Percentiles rank a stretch among this genome's conserved stretches.
Conservation (phyloP, 2,329 filamentous ascomycete species). For the Colletotrichum paranaense region DNA sequence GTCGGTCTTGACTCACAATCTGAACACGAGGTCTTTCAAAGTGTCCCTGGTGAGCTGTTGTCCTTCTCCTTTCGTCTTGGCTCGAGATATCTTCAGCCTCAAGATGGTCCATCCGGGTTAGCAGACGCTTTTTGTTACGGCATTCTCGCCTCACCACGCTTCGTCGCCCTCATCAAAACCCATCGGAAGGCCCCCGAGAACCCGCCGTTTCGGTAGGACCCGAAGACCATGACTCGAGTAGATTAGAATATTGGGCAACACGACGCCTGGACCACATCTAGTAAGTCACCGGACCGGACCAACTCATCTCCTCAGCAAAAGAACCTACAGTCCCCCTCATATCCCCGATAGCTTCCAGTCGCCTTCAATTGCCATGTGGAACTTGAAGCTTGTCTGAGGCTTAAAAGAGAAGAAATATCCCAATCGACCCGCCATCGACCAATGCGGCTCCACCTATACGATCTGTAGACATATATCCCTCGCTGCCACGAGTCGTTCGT, state of each 20-base stretch:
- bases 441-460: not conserved
- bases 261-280: constrained; percentile 16
- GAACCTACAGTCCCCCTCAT: not conserved
- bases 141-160: constrained; percentile 3
- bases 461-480: not conserved
- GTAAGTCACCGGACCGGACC: not conserved
- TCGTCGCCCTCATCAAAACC: not conserved
- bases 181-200: not conserved
- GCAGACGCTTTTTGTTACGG: not conserved
- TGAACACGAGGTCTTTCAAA: not conserved
- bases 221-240: constrained; percentile 25
- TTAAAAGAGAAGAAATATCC: not conserved
- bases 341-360: not conserved
- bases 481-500: not conserved
- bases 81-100: not conserved
- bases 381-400: constrained; percentile 2
- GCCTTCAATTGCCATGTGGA: not conserved
- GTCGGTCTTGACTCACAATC: constrained; percentile 20
- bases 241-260: constrained; percentile 17
- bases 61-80: not conserved
- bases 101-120: not conserved
- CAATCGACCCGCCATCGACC: not conserved
- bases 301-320: not conserved
- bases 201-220: not conserved
- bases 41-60: not conserved